Conservation (phyloP, 352 stramenopile species). For the Phytophthora pluvialis region DNA sequence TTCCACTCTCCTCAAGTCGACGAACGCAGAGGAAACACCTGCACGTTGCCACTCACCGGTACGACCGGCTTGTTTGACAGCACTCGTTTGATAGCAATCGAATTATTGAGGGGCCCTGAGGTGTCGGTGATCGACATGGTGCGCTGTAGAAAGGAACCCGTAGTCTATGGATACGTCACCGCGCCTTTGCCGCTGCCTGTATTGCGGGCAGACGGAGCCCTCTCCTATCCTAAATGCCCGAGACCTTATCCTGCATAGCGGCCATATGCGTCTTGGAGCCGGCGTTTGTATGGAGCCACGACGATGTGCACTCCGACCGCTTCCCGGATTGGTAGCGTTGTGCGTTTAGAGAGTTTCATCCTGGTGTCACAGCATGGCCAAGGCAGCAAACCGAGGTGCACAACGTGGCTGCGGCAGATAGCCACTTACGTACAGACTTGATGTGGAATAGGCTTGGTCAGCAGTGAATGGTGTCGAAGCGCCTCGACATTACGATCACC, state of each 20-base stretch:
- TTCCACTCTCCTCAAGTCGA: slow-evolving; percentile 22
- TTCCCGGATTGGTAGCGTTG: slow-evolving; percentile 1
- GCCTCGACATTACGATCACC: slow-evolving; percentile 12
- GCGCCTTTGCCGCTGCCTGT: background rate
- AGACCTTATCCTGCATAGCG: background rate
- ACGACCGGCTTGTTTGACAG: too few relatives aligned
- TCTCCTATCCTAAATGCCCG: background rate
- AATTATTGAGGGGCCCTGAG: background rate
- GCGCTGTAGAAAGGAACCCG: background rate
- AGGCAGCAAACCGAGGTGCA: background rate
- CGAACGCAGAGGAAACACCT: background rate
- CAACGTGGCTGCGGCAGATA: slow-evolving; percentile 1
- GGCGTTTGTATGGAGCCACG: background rate
- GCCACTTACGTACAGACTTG: slow-evolving; percentile 10
- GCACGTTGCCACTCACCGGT: too few relatives aligned
- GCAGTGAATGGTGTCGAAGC: background rate
- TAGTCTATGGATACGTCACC: background rate
- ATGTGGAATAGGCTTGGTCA: background rate
- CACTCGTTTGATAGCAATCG: background rate
- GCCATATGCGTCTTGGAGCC: background rate
- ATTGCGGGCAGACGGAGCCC: background rate
- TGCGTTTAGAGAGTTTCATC: slow-evolving; percentile 17
- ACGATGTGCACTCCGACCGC: slow-evolving; percentile 4
- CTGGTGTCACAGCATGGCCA: slow-evolving; percentile 8
- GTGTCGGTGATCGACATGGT: background rate